Evolutionary conservation across 2,329 filamentous ascomycete species (phyloP).

Genomic region (Penicillium sp.): DNA sequence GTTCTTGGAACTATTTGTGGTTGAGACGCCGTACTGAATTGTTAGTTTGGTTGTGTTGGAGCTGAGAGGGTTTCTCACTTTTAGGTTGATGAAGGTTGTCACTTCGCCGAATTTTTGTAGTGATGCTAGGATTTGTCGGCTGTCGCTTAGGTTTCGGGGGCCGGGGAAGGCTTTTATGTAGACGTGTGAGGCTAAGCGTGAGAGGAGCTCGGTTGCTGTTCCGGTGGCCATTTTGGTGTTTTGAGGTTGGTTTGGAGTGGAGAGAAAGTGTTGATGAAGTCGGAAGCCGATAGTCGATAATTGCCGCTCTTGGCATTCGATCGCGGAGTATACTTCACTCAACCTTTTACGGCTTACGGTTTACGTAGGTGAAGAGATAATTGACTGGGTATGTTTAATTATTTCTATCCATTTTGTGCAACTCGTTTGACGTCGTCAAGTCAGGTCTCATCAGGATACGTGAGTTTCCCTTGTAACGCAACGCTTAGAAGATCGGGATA

Average conservation of each 20-base stretch:
- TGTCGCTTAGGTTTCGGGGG: slow-evolving; percentile 31
- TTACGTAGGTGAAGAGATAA: no score
- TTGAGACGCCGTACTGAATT: slow-evolving; percentile 27
- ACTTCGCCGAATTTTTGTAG: slow-evolving; percentile 43
- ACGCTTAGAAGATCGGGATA: slow-evolving; percentile 51
- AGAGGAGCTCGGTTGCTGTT: neutral
- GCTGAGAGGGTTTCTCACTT: slow-evolving; percentile 21
- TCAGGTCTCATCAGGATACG: slow-evolving; percentile 5
- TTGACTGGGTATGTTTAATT: neutral
- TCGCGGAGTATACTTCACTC: neutral
- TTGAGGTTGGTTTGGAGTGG: slow-evolving; percentile 3
- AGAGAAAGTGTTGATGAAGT: slow-evolving; percentile 8
- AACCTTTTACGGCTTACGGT: no score
- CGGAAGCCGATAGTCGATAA: no score
- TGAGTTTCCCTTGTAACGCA: neutral
- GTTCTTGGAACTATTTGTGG: slow-evolving; percentile 9
- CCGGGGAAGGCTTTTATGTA: slow-evolving; percentile 29
- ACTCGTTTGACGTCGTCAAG: neutral
- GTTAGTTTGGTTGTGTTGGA: neutral
- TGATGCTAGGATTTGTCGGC: slow-evolving; percentile 32
- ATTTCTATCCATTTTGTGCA: slow-evolving; percentile 6
- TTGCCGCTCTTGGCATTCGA: slow-evolving; percentile 10
- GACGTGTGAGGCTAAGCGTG: slow-evolving; percentile 22
- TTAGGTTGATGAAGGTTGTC: slow-evolving; percentile 35
- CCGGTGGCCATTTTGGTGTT: slow-evolving; percentile 11